These are phyloP conservation scores for Metschnikowia matae DNA, from an alignment of 805 yeast genomes.

Conservation along the genomic window DNA sequence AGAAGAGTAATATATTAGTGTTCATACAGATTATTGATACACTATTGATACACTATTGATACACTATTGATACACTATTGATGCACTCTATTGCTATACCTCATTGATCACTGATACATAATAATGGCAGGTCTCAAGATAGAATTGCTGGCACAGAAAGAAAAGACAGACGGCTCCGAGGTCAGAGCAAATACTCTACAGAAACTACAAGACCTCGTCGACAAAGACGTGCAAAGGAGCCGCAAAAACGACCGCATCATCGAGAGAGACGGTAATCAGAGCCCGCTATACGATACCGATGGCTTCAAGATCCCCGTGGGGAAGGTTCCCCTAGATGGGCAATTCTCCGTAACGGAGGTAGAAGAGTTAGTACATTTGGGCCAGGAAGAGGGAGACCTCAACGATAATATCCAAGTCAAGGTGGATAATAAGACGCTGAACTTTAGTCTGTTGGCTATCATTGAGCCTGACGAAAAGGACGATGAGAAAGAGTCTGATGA, in stretches of 20 bases:
- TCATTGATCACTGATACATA: no score
- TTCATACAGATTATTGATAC: no score
- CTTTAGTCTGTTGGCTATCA: slow-evolving; percentile 31
- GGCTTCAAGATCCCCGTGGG: slow-evolving; percentile 37
- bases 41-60: no score
- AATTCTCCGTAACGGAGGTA: slow-evolving; percentile 34
- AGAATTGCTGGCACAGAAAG: slow-evolving; percentile 28
- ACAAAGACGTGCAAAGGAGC: slow-evolving; percentile 16
- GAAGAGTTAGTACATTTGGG: slow-evolving; percentile 29
- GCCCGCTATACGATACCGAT: slow-evolving; percentile 24
- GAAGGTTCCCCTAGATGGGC: slow-evolving; percentile 39
- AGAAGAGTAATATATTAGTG: no score
- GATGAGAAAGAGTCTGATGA: background rate
- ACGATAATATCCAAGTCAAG: slow-evolving; percentile 23
- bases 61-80: no score
- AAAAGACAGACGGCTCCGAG: slow-evolving; percentile 4
- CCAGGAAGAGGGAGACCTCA: slow-evolving; percentile 27
- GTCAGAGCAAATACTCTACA: slow-evolving; percentile 18
- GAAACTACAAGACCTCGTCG: slow-evolving; percentile 26
- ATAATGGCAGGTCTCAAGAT: slow-evolving; percentile 16
- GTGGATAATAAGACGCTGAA: slow-evolving; percentile 22
- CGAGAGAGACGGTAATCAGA: slow-evolving; percentile 3
- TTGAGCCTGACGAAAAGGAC: slow-evolving; percentile 12
- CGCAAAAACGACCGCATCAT: background rate
- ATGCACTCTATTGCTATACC: no score